Conservation (phyloP, 83 land plant genomes). For the Isoetes engelmannii region DNA sequence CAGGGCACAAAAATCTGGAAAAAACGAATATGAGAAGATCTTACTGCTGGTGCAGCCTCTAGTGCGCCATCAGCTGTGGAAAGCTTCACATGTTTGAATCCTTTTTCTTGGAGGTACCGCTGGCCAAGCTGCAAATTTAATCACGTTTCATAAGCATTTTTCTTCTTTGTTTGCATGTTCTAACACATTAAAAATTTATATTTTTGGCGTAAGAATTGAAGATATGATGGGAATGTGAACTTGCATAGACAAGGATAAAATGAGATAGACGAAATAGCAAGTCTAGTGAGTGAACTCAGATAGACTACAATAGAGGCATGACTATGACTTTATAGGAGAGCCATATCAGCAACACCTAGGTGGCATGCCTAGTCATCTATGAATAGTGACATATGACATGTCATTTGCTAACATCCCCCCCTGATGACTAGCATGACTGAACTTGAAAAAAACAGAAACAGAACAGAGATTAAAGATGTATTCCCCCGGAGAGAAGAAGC, state of each 20-base stretch:
- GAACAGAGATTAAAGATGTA: too few species aligned
- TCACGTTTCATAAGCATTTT: background rate
- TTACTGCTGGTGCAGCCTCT: slow-evolving; percentile 93
- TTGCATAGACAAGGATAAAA: background rate
- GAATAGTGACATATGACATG: too few species aligned
- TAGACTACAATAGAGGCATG: too few species aligned
- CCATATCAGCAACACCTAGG: too few species aligned
- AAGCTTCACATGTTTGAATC: slow-evolving; percentile 62
- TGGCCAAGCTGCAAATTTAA: slow-evolving; percentile 51
- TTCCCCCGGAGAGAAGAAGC: too few species aligned
- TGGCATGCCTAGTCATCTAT: too few species aligned
- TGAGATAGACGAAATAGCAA: background rate
- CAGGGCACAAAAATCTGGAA: background rate
- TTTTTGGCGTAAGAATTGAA: background rate
- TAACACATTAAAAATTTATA: background rate
- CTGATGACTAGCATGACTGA: too few species aligned
- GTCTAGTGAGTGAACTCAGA: background rate
- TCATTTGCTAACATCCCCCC: too few species aligned
- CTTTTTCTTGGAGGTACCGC: slow-evolving; percentile 60
- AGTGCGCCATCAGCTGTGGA: slow-evolving; percentile 96
- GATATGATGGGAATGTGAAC: background rate
- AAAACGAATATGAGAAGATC: slow-evolving; percentile 6
- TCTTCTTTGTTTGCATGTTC: background rate
- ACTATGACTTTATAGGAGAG: too few species aligned
- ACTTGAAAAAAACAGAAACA: too few species aligned